Evolutionary conservation across 2,329 filamentous ascomycete species (phyloP).

Genomic region (Trichoderma atrobrunneum): DNA sequence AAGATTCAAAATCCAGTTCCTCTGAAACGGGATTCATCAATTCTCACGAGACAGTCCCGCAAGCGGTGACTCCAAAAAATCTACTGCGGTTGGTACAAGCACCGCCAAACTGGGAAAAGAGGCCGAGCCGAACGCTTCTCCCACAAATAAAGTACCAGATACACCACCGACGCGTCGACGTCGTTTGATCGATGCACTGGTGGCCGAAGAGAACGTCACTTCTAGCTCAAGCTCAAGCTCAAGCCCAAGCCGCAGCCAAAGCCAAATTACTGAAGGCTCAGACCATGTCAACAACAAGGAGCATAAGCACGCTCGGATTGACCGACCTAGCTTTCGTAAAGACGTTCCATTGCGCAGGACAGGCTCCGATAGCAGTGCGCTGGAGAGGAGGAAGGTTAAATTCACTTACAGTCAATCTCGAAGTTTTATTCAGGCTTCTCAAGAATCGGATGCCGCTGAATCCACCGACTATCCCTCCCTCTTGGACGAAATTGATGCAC

Average conservation of each 20-base stretch:
- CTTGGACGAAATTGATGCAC: slow-evolving; percentile 24
- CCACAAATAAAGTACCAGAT: not conserved
- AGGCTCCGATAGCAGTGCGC: slow-evolving; percentile 26
- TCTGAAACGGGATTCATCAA: not conserved
- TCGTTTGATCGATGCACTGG: slow-evolving; percentile 19
- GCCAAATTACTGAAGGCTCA: not conserved
- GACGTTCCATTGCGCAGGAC: slow-evolving; percentile 25
- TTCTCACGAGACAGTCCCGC: not conserved
- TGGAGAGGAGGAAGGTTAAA: slow-evolving; percentile 34
- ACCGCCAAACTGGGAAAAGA: not conserved
- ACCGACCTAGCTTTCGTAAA: slow-evolving; percentile 15
- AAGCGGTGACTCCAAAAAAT: not conserved
- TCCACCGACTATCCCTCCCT: slow-evolving; percentile 9
- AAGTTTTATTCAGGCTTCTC: slow-evolving; percentile 30
- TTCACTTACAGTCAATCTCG: slow-evolving; percentile 37
- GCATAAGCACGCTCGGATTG: slow-evolving; percentile 11
- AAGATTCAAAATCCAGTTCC: not conserved
- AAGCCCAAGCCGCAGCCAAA: not conserved
- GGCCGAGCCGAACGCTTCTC: not conserved
- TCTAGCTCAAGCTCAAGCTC: not conserved
- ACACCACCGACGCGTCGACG: slow-evolving; percentile 12
- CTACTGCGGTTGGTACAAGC: too few species aligned
- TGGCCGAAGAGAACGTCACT: not conserved
- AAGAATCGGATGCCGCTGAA: slow-evolving; percentile 26
- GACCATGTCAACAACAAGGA: not conserved